Evolutionary conservation across 2,329 filamentous ascomycete genomes (phyloP), one percentile per base, ranked within the genome.

Genomic region (Domatiomyces catenatus): DNA sequence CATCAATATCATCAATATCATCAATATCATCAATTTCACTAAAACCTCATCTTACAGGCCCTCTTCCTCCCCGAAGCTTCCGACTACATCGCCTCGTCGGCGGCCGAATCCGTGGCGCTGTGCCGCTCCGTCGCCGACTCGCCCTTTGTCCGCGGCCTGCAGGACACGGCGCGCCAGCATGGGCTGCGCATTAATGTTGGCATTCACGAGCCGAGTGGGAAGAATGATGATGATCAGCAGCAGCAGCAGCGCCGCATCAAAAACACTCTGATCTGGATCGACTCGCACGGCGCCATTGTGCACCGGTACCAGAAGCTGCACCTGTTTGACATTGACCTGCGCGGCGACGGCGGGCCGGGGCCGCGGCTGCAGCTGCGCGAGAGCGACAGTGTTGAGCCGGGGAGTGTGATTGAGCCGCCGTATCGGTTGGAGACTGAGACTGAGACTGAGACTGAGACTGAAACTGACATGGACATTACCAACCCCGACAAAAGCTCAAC

Each of bases 21-120:
- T 50, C 54, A 10, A 18, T 22, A 15, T 46, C 42, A 19, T 52
- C 15, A n/a, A 26, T 45, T 49, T n/a, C 42, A 39, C 49, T n/a
- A n/a, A n/a, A n/a, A n/a, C n/a, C n/a, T n/a, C n/a, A n/a, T n/a
- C n/a, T n/a, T n/a, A n/a, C 54, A 85, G 77, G 79, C 84, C 17
- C 76, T 95, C 47, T 95, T 96, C 70, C 81, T 95, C 49, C 90
- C 90, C 10, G 90, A 95, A 74, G 90, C 90, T 20, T 80, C 79
- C 51, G 88, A 94, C 69, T 95, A 94, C 71, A 88, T 95, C 60
- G 83, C 80, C 18, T 72, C 75, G 1, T 81, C 79, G 0, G 72
- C 81, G 2, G 66, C 76, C 8, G 81, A 89, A 60, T 84, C 83
- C 0, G 68, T 88, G 7, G 73, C 77, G 3, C 79, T 95, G 8